phyloP scores from a whole-genome alignment of 768 basidiomycete genomes.

The Leccinum barrowsii region DNA sequence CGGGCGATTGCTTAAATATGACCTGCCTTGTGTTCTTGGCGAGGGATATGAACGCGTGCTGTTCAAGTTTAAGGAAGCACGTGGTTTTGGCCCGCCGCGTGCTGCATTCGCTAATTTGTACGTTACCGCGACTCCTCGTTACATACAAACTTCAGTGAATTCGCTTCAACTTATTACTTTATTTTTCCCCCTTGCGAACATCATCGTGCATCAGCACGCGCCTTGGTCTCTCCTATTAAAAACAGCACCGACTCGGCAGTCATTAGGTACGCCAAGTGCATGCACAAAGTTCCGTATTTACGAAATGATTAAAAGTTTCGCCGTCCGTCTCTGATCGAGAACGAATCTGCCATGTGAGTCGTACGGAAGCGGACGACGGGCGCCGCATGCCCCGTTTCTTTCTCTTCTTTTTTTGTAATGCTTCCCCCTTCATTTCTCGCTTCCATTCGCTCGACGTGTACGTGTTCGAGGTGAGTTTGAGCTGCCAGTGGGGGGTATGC shows the following conservation, averaged over 20 bases:
- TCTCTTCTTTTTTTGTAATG: background rate
- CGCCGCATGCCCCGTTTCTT: background rate
- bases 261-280: background rate
- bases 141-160: background rate
- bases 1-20: slow-evolving; percentile 26
- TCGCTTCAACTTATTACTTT: background rate
- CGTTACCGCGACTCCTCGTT: background rate
- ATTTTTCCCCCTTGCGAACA: background rate
- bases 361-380: background rate
- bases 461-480: background rate
- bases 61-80: slow-evolving; percentile 15
- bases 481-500: background rate
- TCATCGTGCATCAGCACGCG: slow-evolving; percentile 4
- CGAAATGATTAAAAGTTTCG: background rate
- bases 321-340: background rate
- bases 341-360: background rate
- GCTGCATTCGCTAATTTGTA: background rate
- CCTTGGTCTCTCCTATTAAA: background rate
- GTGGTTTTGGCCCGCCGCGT: slow-evolving; percentile 6
- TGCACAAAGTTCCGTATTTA: slow-evolving; percentile 1
- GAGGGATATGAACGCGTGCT: slow-evolving; percentile 16
- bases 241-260: too few relatives aligned
- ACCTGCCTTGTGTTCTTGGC: slow-evolving; percentile 29
- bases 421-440: background rate
- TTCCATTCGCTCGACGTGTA: background rate